Base-by-base conservation (phyloP, 495 filamentous ascomycete genomes). In the Penicillium crystallinum region DNA sequence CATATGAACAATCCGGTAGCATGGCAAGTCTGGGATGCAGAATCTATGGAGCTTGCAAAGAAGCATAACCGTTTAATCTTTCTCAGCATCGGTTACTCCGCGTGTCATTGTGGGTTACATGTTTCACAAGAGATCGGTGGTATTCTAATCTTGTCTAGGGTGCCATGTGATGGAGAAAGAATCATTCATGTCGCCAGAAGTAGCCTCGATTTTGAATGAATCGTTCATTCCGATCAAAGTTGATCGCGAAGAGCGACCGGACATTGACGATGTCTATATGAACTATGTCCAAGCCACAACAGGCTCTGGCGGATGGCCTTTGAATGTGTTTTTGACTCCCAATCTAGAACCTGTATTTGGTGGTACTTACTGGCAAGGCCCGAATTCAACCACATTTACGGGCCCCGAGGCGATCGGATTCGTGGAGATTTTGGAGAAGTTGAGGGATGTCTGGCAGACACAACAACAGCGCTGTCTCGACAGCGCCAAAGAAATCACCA, bases 261-360 rank as follows among this genome's bases (percentile, higher is more conserved):
- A 97, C 65, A 82, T 97, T 58, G 93, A 98, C 64, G 86, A 90
- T 46, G 91, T 97, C 51, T 98, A 97, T 66, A 95, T 97, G 88
- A 96, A 96, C 71, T 98, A 95, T 72, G 89, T 95, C 27, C 89
- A 96, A 73, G 92, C 91, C 5, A 91, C 92, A 14, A 95, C 86
- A 31, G 90, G 90, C 17, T 90, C 86, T 2, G 95, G 91, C 3
- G 93, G 93, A 22, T 98, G 95, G 95, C 93, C 93, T 10, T 76
- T 98, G 39, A 97, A 97, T 66, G 89, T 97, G 18, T 97, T 98
- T 64, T 77, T 97, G 22, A 97, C 95, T 0, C 95, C 95, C 0
- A 83, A 92, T 58, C 79, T 97, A 6, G 86, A 96, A 54, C 93
- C 93, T 0, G 84, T 98, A 18, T 97, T 96, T 67, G 95, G 95